Base-by-base conservation (phyloP, 2,329 filamentous ascomycete genomes). In the Xylariaceae sp. region DNA sequence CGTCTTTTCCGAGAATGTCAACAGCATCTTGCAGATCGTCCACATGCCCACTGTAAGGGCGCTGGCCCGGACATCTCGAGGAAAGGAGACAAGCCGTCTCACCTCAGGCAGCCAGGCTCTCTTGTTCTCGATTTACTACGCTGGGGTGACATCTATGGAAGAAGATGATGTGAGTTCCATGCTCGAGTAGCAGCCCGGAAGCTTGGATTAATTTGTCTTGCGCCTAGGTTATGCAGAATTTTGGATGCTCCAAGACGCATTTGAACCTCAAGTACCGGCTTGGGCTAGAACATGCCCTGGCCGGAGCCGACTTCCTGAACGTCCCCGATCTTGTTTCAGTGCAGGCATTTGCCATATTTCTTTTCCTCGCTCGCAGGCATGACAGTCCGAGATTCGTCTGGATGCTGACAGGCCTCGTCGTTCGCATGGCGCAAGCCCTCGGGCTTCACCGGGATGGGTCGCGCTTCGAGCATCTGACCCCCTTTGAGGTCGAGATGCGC, bases 401-500 rank as follows among this genome's bases (percentile, higher is more conserved):
- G 78, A 77, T 77, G 7, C 59, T 82, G 49, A 78, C 72, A 2
- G 79, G 79, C 3, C 62, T 82, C 9, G 68, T 73, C 2, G 72
- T 82, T 13, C 65, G 78, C 13, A 79, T 82, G 49, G 73, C 74
- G 0, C 74, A 81, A 47, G 74, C 76, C 0, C 64, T 84, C 15
- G 78, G 79, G 1, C 65, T 83, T 4, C 79, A 84, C 51, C 68
- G 78, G 38, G 79, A 83, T 45, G 76, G 77, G 4, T 64, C 64
- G 12, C 70, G 74, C 40, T 78, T 79, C 47, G 62, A 60, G 1
- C 36, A 66, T 26, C 63, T 83, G 0, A 64, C 66, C 0, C 78
- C 80, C 0, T 85, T 79, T 50, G 75, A 82, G 40, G 68, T 75
- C 3, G 79, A 83, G 55, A 76, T 79, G 65, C 66, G 78, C 16